Base-by-base conservation (phyloP, 805 yeast species). In the Starmerella powellii region DNA sequence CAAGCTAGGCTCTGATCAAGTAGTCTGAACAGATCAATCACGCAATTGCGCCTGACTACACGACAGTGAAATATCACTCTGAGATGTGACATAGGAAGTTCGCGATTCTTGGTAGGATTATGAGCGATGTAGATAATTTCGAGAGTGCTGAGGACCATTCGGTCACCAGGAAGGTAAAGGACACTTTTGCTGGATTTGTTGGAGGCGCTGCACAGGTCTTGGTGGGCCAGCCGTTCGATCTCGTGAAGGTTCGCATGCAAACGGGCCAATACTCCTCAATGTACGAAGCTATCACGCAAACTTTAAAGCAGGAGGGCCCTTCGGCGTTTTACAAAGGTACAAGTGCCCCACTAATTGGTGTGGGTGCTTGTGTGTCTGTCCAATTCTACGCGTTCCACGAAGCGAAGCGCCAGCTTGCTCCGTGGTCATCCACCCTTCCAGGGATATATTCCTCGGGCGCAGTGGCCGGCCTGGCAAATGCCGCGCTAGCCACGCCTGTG, bases 351-450 rank as follows among this genome's bases (percentile, higher is more conserved):
- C 63, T 77, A 40, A 48, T 77, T 35, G 82, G 83, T 6, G 84
- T 78, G 4, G 76, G 82, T 0, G 76, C 72, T 1, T 77, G 84
- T 62, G 84, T 77, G 6, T 74, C 80, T 2, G 61, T 76, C 26
- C 84, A 77, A 53, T 78, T 77, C 56, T 78, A 76, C 52, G 82
- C 84, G 1, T 80, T 76, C 53, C 81, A 75, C 54, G 84, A 77
- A 54, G 68, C 80, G 28, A 74, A 73, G 53, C 63, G 88, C 44
- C 80, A 73, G 55, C 49, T 77, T 19, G 45, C 52, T 2, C 47
- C 47, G n/a, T 45, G 47, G 48, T 35, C 48, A 4, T 10, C 33
- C 2, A 69, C 68, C 37, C 62, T 71, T 32, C 71, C 73, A 2
- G 79, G 78, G 45, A 71, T 74, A 18, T 77, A 75, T 53, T 41